Conservation (phyloP, 352 stramenopile genomes). For the Aphanomyces euteiches region DNA sequence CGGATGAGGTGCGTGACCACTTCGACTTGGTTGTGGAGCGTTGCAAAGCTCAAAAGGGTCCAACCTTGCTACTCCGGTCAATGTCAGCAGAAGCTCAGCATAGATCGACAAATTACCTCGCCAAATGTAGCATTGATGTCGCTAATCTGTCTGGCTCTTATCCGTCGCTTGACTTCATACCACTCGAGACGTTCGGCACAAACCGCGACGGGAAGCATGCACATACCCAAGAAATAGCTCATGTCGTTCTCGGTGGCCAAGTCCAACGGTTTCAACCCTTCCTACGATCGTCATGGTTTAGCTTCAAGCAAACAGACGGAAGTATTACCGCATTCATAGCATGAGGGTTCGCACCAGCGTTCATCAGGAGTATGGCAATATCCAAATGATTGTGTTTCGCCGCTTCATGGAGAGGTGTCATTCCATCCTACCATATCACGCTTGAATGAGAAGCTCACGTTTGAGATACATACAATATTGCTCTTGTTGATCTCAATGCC, state of each 20-base stretch:
- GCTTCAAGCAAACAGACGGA: not conserved
- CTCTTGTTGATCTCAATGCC: conserved; percentile 23
- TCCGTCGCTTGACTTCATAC: conserved; percentile 21
- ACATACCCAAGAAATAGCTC: conserved; percentile 6
- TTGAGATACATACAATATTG: conserved; percentile 8
- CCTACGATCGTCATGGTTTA: not conserved
- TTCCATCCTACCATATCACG: conserved; percentile 7
- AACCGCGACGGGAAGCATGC: conserved; percentile 20
- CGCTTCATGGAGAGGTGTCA: conserved; percentile 20
- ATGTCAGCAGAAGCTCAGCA: not conserved
- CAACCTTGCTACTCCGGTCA: conserved; percentile 3
- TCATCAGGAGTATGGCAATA: conserved; percentile 3
- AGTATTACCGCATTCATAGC: conserved; percentile 1
- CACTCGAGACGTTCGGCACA: conserved; percentile 20
- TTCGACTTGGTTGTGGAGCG: conserved; percentile 21
- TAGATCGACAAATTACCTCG: not conserved
- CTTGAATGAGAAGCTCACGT: not conserved
- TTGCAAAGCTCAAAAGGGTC: not conserved
- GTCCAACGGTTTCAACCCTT: conserved; percentile 18
- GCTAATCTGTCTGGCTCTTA: not conserved
- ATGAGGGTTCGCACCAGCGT: conserved; percentile 21
- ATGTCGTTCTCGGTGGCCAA: conserved; percentile 18
- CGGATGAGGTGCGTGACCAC: conserved; percentile 8
- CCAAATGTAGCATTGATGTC: conserved; percentile 25
- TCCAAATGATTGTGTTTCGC: conserved; percentile 24